Evolutionary conservation across 2,329 filamentous ascomycete genomes (phyloP), one percentile per base, ranked within the genome.

Genomic region (Verticillium isaacii): DNA sequence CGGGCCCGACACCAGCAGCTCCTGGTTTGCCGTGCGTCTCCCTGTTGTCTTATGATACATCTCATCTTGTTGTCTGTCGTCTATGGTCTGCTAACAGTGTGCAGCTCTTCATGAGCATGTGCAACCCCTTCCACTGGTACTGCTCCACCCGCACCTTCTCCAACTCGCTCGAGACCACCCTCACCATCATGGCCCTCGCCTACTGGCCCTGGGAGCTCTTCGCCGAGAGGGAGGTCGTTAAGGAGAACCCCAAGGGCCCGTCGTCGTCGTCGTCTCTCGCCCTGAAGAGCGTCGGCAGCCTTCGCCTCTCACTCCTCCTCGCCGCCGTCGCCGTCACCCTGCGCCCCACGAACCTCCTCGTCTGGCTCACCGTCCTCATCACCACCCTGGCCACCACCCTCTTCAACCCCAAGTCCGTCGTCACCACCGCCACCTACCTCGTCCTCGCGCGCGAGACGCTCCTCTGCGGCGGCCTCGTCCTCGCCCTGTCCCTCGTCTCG

Each of bases 41-140:
- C 32, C 50, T 36, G 59, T 7, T 29, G 34, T 29, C 23, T 14
- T 23, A 23, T 23, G 23, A 23, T 23, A 23, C 23, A 23, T 23
- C 23, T 23, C 23, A 1, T 23, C 23, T 2, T 36, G 59, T 7
- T 25, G 34, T 29, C 23, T 5, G 32, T 25, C 15, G 14, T 14
- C 9, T 29, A 54, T 14, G n/a, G 12, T 15, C 23, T 25, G 8
- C 59, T 63, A 7, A 63, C 39, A 32, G 29, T 25, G 29, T 65
- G 45, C 73, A 93, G 88, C 80, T 96, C 56, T 82, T 84, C 62
- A 82, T 95, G 76, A 88, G 87, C 3, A 74, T 90, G 54, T 79
- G 88, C 69, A 96, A 88, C 74, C 92, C 95, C 7, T 99, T 95
- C 93, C 92, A 97, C 74, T 98, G 92, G 91, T 98, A 95, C 76